phyloP scores from a whole-genome alignment of 495 filamentous ascomycete species.

The Aspergillus heteromorphus region DNA sequence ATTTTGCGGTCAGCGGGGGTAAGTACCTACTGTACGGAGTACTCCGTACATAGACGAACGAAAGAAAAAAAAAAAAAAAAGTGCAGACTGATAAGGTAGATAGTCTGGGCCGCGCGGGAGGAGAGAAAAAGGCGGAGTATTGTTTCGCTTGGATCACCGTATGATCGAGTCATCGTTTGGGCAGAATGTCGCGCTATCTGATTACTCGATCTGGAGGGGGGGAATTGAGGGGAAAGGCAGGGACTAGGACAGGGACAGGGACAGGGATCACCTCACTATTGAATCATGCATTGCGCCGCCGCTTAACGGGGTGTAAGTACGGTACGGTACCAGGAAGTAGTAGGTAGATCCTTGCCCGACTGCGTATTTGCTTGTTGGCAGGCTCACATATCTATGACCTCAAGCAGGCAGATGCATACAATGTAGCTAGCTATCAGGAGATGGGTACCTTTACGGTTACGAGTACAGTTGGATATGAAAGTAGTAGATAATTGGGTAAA shows the following conservation, averaged over 20 bases:
- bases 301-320: too few species aligned
- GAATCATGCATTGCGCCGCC: not conserved
- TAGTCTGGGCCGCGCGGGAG: not conserved
- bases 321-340: too few species aligned
- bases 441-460: too few species aligned
- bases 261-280: not conserved
- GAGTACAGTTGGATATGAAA: not conserved
- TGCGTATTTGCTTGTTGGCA: too few species aligned
- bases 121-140: too few species aligned
- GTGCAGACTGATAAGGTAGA: not conserved
- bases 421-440: not conserved
- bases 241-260: not conserved
- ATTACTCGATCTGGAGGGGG: not conserved
- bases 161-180: not conserved
- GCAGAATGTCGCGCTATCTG: not conserved
- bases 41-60: too few species aligned
- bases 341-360: too few species aligned
- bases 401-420: not conserved
- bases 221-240: not conserved
- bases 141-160: not conserved
- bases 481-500: not conserved
- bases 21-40: too few species aligned
- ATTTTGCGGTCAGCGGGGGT: not conserved
- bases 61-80: not conserved
- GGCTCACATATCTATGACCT: too few species aligned